A percentile compares a stretch with the other conserved stretches of the same genome.
phyloP scores from a whole-genome alignment of 2,329 filamentous ascomycete species.

The Dothideomycetes sp. region DNA sequence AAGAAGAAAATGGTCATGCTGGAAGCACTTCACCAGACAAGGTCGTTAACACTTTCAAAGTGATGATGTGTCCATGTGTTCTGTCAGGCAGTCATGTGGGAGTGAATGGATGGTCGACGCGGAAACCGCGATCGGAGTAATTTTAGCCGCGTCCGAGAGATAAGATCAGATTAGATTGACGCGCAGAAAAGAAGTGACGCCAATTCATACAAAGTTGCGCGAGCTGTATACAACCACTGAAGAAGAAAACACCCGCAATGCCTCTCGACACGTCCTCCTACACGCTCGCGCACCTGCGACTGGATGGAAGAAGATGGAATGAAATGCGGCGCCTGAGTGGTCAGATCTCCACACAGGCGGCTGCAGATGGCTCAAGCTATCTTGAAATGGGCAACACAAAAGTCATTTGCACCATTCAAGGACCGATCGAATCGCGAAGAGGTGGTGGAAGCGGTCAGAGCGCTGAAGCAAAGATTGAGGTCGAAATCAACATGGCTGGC shows the following conservation, averaged over 20 bases:
- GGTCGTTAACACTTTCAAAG: too few species aligned
- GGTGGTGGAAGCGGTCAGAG: conserved; percentile 31
- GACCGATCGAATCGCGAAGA: conserved; percentile 61
- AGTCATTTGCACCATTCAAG: conserved; percentile 83
- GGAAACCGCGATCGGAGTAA: too few species aligned
- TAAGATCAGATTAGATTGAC: neutral
- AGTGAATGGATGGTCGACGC: too few species aligned
- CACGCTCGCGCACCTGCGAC: conserved; percentile 60
- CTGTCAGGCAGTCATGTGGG: too few species aligned
- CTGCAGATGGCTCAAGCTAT: conserved; percentile 86
- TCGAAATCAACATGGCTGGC: conserved; percentile 75
- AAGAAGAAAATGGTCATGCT: neutral
- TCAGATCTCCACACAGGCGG: conserved; percentile 83
- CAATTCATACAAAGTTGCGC: neutral
- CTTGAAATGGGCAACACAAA: conserved; percentile 97
- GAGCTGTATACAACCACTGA: neutral
- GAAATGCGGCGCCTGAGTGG: conserved; percentile 82
- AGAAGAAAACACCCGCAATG: conserved; percentile 43
- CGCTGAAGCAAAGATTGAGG: conserved; percentile 57
- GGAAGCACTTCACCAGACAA: too few species aligned
- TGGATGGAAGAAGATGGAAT: conserved; percentile 83
- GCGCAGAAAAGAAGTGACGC: neutral
- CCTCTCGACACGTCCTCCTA: conserved; percentile 92
- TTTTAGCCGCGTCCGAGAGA: too few species aligned
- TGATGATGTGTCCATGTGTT: too few species aligned